Percentiles rank a stretch among this genome's conserved stretches.
Conservation (phyloP, 2,329 filamentous ascomycete species). For the Bipolaris sorokiniana region DNA sequence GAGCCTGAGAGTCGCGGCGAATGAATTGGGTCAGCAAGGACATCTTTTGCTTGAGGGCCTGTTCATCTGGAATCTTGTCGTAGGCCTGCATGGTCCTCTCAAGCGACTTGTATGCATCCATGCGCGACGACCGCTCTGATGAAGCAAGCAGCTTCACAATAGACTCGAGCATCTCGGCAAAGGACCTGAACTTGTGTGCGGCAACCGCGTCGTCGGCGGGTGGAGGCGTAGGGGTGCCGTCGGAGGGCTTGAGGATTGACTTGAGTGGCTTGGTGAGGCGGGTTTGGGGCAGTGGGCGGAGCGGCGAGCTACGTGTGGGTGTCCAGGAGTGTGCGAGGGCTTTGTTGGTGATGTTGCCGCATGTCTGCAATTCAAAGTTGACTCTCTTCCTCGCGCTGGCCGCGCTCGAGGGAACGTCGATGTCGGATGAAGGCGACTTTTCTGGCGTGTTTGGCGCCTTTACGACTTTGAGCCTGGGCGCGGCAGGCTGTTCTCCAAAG, state of each 20-base stretch:
- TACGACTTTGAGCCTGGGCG: slow-evolving; percentile 28
- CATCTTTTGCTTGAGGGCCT: slow-evolving; percentile 69
- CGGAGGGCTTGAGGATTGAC: slow-evolving; percentile 80
- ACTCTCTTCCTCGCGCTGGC: slow-evolving; percentile 54
- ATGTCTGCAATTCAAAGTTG: slow-evolving; percentile 68
- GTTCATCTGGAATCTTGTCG: slow-evolving; percentile 70
- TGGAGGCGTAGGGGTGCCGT: slow-evolving; percentile 47
- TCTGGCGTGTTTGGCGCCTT: slow-evolving; percentile 48
- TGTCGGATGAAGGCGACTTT: slow-evolving; percentile 53
- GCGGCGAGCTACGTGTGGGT: slow-evolving; percentile 50
- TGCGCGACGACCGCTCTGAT: slow-evolving; percentile 70
- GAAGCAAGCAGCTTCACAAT: slow-evolving; percentile 81
- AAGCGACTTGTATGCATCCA: slow-evolving; percentile 87
- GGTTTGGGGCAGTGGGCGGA: slow-evolving; percentile 56
- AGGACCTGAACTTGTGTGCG: slow-evolving; percentile 61
- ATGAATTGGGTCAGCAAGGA: slow-evolving; percentile 80
- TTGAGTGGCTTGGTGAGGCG: slow-evolving; percentile 65
- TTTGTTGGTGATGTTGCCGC: slow-evolving; percentile 60
- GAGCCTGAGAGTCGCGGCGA: slow-evolving; percentile 75
- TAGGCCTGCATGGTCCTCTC: slow-evolving; percentile 78
- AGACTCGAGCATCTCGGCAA: slow-evolving; percentile 84
- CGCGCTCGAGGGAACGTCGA: slow-evolving; percentile 41
- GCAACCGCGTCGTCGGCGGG: slow-evolving; percentile 48
- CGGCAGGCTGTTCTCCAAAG: slow-evolving; percentile 44
- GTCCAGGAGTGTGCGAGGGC: slow-evolving; percentile 35